Conservation (phyloP, 2,329 filamentous ascomycete genomes). For the Penicillium freii region DNA sequence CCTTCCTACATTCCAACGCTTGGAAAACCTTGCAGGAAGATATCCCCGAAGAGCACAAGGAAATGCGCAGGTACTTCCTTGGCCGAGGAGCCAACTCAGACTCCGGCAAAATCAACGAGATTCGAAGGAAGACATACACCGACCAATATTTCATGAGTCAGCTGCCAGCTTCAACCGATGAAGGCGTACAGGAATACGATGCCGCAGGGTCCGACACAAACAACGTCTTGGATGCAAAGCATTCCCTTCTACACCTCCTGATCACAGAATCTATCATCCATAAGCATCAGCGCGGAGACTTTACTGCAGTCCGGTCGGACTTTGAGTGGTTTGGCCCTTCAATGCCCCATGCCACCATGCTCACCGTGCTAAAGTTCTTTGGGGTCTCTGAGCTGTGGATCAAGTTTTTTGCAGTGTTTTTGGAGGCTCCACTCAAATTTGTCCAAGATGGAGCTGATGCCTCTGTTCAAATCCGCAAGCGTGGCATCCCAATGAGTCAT, state of each 20-base stretch:
- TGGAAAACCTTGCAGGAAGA: conserved; percentile 41
- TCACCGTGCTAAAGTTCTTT: conserved; percentile 58
- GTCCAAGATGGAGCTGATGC: conserved; percentile 51
- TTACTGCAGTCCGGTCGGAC: conserved; percentile 57
- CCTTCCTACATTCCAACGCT: conserved; percentile 39
- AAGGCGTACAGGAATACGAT: conserved; percentile 41
- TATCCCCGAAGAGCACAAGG: conserved; percentile 39
- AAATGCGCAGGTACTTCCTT: conserved; percentile 50
- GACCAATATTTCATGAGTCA: conserved; percentile 57
- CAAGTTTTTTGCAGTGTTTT: conserved; percentile 58
- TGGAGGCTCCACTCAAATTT: conserved; percentile 61
- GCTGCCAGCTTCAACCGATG: conserved; percentile 45
- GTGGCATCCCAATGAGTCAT: conserved; percentile 61
- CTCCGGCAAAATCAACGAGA: conserved; percentile 32
- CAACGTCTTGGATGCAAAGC: conserved; percentile 51
- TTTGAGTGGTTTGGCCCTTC: conserved; percentile 60
- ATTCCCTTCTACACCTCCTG: conserved; percentile 57
- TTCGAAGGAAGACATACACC: conserved; percentile 40
- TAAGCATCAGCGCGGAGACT: conserved; percentile 47
- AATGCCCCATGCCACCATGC: conserved; percentile 59
- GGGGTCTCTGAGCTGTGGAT: conserved; percentile 58
- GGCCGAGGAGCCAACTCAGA: conserved; percentile 4
- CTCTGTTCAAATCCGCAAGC: conserved; percentile 47
- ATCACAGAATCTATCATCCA: conserved; percentile 56
- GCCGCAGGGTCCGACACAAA: conserved; percentile 41